Evolutionary conservation across 2,329 filamentous ascomycete species (phyloP), one percentile per base, ranked within the genome.

Genomic region (Diaporthe citri): DNA sequence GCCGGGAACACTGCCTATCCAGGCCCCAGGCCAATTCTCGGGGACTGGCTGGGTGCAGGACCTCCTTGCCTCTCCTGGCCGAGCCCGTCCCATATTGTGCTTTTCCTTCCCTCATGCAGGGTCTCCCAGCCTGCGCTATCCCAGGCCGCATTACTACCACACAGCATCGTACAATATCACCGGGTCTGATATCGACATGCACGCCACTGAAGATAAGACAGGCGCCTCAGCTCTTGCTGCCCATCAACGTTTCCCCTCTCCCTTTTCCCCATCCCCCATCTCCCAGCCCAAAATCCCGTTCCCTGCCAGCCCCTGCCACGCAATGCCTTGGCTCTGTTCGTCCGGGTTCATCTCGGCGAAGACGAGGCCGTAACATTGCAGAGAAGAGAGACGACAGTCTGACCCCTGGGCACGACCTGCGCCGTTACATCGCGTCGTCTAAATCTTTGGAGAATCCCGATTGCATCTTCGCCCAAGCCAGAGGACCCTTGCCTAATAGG

Each of bases 261-360:
- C 39, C 28, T 48, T 48, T 22, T 31, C 43, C 41, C 20, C 6
- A 25, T 8, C n/a, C 36, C 43, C 43, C 13, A 46, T 46, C 41
- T 13, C 46, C 17, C 17, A 48, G n/a, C 41, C 56, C 56, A 22
- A 25, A 10, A 39, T 46, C n/a, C 39, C 17, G 12, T 64, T 22
- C 25, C 60, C 62, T 36, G 43, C 43, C 31, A 9, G 20, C 43
- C 64, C 64, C 46, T 67, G 64, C 64, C 31, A 28, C 39, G 7
- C 46, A 36, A 67, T 67, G 64, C 64, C 46, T 67, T 67, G 46
- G 34, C 64, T 67, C 46, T 67, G 46, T 39, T 39, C 46, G 64
- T 67, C 64, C 64, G 64, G 31, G 64, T 72, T 57, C 51, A 72
- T 72, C 70, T 72, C 70, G 70, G 70, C 70, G 41, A 62, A 15